These are phyloP conservation scores for Rhodotorula sp. DNA, from an alignment of 1,284 basidiomycete genomes.

Conservation along the genomic window DNA sequence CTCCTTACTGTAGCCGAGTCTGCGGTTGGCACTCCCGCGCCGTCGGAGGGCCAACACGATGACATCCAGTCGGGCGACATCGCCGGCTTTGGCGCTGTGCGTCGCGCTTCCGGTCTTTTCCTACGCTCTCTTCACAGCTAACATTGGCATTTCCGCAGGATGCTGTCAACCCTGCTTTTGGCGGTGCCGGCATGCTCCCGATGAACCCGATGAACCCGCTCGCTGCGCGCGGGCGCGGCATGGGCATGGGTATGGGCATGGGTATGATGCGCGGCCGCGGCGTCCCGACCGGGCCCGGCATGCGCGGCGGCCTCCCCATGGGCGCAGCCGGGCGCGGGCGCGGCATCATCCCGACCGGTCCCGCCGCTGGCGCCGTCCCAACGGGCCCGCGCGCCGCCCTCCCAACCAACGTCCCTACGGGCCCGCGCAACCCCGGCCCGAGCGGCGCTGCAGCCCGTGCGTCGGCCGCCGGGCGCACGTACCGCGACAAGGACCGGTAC, in stretches of 20 bases:
- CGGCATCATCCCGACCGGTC: constrained; percentile 45
- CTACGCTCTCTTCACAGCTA: neutral
- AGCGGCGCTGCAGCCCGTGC: neutral
- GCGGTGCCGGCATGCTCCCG: neutral
- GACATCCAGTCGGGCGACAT: constrained; percentile 30
- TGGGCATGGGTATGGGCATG: neutral
- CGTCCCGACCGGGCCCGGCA: neutral
- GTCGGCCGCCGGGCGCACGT: constrained; percentile 50
- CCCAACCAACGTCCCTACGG: constrained; percentile 75
- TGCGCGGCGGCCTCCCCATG: constrained; percentile 4
- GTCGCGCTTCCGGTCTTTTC: neutral
- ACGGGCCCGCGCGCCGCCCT: constrained; percentile 57
- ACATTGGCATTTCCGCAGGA: neutral
- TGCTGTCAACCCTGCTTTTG: constrained; percentile 10
- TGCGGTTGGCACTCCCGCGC: neutral
- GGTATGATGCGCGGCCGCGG: constrained; percentile 4
- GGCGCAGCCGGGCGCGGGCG: constrained; percentile 6
- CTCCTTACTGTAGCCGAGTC: neutral
- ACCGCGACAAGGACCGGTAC: constrained; percentile 81
- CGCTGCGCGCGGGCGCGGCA: constrained; percentile 12
- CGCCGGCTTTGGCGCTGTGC: constrained; percentile 19
- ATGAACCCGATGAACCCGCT: neutral
- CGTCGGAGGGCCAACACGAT: neutral
- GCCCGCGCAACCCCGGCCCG: constrained; percentile 63
- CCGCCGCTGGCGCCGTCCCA: constrained; percentile 71